Base-by-base conservation (phyloP, 805 yeast species). In the Spathaspora passalidarum region DNA sequence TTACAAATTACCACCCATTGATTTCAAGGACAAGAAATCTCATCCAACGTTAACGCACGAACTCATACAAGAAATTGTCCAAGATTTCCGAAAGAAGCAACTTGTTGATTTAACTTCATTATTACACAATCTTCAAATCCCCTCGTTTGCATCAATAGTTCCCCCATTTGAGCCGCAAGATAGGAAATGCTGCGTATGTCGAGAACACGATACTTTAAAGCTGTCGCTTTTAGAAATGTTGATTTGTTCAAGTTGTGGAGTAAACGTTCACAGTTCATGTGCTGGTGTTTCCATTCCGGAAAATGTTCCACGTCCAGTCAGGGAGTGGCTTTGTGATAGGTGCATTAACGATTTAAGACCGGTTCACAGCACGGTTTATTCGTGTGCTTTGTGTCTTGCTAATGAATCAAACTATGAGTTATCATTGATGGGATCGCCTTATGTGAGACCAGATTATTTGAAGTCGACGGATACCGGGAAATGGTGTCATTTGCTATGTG, bases 401-500 rank as follows among this genome's bases (percentile, higher is more conserved):
- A 71, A 76, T 37, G 86, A 80, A 40, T 56, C 66, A 16, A 76
- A 78, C 52, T 67, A 70, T 49, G 81, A 73, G 49, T 59, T 70
- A 11, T 68, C 76, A 2, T 67, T 73, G 17, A 56, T 62, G 17
- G 80, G 82, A 1, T 61, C 63, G 6, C 59, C 63, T 2, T 42
- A 52, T 35, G 73, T 74, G 1, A 63, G 63, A 23, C 82, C 87
- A 0, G 91, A 85, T 54, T 87, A 82, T 23, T 60, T 88, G 54
- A 86, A 86, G 56, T 73, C 88, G n/a, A 53, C 58, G 3, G 78
- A 73, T 45, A 51, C 68, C 0, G 87, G 87, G 1, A 71, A 74
- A 47, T 90, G 97, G 97, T 81, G 82, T 26, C 97, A 90, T 67
- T 66, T 84, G 2, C 49, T 79, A 2, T 90, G 97, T 64, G 83